Evolutionary conservation across 23 red algal genomes (phyloP), one percentile per base, ranked within the genome.

Genomic region (Gracilaria caudata): DNA sequence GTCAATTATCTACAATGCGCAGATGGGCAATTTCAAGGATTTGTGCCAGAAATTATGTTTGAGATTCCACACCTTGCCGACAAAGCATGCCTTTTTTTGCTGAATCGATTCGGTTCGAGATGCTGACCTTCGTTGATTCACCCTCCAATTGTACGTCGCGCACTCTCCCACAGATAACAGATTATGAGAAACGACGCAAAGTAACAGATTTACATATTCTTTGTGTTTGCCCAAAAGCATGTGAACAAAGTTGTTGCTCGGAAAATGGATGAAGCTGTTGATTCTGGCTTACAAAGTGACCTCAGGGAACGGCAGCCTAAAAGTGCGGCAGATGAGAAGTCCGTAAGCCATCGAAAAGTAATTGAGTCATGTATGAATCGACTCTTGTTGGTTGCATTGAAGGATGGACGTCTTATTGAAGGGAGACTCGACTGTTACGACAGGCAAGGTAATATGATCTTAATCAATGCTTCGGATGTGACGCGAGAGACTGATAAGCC

Each of bases 361-460:
- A 51, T 80, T 80, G 51, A 80, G 24, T 80, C 51, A 28, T 80
- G 77, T 43, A 57, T 89, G 46, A 38, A 79, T 57, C 30, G 73
- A 8, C 49, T 51, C 6, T 40, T 89, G 20, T 54, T 70, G 12
- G 85, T 89, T 34, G 37, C 68, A 21, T 55, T 89, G n/a, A 74
- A 46, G 0, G 85, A 89, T 46, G 85, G 85, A 28, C 45, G 85
- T 20, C n/a, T 78, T 10, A 56, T 89, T 24, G 72, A 89, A 78
- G 85, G 85, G 19, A 89, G 36, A 28, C 58, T 89, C 23, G 85
- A 89, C 64, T 89, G 85, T 37, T 89, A 65, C 41, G 85, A 89
- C 74, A 57, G 79, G 23, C 72, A 68, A 60, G 85, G 85, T 3
- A 89, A 89, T 33, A 89, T 89, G 72, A 89, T 89, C 61, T 58